Evolutionary conservation across 2,329 filamentous ascomycete species (phyloP), one percentile per base, ranked within the genome.

Genomic region (Phialemoniopsis sp.): DNA sequence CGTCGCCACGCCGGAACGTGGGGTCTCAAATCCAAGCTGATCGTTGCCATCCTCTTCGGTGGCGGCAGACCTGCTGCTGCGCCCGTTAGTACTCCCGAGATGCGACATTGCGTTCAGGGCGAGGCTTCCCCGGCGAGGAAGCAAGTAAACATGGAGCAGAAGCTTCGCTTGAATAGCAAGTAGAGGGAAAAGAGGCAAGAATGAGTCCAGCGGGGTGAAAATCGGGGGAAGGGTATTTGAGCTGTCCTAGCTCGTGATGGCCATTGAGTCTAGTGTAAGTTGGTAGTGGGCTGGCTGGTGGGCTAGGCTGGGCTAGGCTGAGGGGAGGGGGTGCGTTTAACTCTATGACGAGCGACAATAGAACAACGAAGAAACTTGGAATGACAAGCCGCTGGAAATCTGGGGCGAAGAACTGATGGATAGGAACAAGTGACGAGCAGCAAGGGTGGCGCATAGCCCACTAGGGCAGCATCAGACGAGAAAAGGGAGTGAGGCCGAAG

Each of bases 1-100:
- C 47, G 93, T 98, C 51, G 89, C 87, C 63, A 95, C 80, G 57
- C 90, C 89, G 53, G 90, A 94, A 57, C 89, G 86, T 55, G 89
- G 93, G 39, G 87, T 90, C 54, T 88, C 85, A 62, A 85, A 87
- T 59, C 88, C 87, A 61, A 89, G 85, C 53, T 88, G 82, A 63
- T 90, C 85, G 60, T 73, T 72, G 55, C 72, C 75, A 60, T 89
- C 85, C 57, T 91, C 85, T 51, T 87, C 83, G 54, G 73, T 64
- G 44, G 72, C 63, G 54, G 63, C 62, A 60, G 74, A 68, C 67
- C 76, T 80, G 63, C 21, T 26, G 21, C 58, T 64, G 52, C 61
- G 60, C 54, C 66, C 61, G 72, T 80, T 70, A 78, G 76, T 63
- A 58, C 60, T 62, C 48, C 63, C 62, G 21, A 26, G 6, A 26